A percentile compares a stretch with the other conserved stretches of the same genome.
phyloP scores from a whole-genome alignment of 306 rosid genomes.

The Rosa multiflora region DNA sequence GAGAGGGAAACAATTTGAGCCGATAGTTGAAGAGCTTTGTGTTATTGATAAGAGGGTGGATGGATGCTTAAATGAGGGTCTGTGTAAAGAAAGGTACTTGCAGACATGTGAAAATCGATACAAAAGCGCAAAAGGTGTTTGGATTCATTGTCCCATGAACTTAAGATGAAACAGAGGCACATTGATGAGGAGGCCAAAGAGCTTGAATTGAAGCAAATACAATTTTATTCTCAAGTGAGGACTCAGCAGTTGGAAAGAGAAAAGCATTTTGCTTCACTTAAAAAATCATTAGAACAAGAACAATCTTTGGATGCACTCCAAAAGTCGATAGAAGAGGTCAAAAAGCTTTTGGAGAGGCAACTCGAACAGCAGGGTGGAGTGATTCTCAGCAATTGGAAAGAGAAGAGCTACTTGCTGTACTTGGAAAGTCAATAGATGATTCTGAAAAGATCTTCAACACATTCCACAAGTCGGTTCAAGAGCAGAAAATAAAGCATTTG shows the following conservation, averaged over 20 bases:
- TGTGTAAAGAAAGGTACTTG: conserved; percentile 20
- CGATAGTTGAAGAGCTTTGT: conserved; percentile 6
- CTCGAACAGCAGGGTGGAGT: conserved; percentile 4
- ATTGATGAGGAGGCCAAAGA: conserved; percentile 11
- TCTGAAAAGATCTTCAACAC: not conserved
- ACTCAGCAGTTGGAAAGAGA: not conserved
- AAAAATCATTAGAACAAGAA: not conserved
- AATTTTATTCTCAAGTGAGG: conserved; percentile 2
- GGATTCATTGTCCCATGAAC: conserved; percentile 1
- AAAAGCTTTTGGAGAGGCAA: not conserved
- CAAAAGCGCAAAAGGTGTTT: conserved; percentile 25
- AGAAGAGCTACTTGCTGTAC: conserved; percentile 8
- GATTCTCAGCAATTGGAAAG: conserved; percentile 1
- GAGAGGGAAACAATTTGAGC: conserved; percentile 4
- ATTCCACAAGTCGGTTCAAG: not conserved
- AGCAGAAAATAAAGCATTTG: not conserved
- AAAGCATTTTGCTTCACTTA: not conserved
- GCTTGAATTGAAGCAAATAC: conserved; percentile 28
- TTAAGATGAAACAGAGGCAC: not conserved
- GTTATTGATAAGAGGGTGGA: conserved; percentile 10
- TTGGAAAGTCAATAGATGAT: not conserved
- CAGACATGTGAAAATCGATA: not conserved
- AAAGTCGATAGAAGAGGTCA: not conserved
- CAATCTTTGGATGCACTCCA: not conserved
- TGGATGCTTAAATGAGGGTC: conserved; percentile 34